A percentile compares a stretch with the other conserved stretches of the same genome.
These are phyloP conservation scores for Pseudomassariella vexata DNA, from an alignment of 2,329 filamentous ascomycete genomes.

Conservation along the genomic window DNA sequence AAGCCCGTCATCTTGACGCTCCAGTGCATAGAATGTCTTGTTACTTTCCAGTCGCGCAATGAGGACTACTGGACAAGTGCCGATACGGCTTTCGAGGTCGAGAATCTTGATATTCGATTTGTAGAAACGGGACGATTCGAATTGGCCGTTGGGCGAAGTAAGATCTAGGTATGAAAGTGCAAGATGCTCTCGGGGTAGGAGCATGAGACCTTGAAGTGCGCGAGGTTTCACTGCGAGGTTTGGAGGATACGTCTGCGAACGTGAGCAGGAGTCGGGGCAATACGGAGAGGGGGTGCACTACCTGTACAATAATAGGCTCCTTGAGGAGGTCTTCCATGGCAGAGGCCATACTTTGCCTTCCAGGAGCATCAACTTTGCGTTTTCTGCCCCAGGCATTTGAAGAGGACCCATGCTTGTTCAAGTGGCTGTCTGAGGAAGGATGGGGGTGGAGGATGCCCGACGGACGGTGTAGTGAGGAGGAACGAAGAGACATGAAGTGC, in stretches of 20 bases:
- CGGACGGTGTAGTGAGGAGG: too few relatives aligned
- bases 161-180: slow-evolving; percentile 58
- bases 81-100: slow-evolving; percentile 57
- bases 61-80: slow-evolving; percentile 48
- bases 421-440: slow-evolving; percentile 32
- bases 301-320: slow-evolving; percentile 47
- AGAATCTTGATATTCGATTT: slow-evolving; percentile 58
- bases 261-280: slow-evolving; percentile 11
- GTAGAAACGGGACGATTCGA: slow-evolving; percentile 50
- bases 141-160: slow-evolving; percentile 39
- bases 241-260: slow-evolving; percentile 47
- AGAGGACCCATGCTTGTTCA: slow-evolving; percentile 26
- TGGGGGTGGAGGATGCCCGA: too few relatives aligned
- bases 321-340: slow-evolving; percentile 48
- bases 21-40: slow-evolving; percentile 54
- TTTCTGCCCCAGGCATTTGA: slow-evolving; percentile 22
- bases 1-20: slow-evolving; percentile 53
- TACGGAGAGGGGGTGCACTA: slow-evolving; percentile 18
- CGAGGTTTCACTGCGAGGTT: slow-evolving; percentile 47
- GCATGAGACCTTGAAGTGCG: slow-evolving; percentile 53
- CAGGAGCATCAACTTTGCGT: slow-evolving; percentile 29
- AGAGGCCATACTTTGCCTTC: too few relatives aligned
- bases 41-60: slow-evolving; percentile 54
- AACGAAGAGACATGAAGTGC: too few relatives aligned
- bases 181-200: slow-evolving; percentile 55